These are phyloP conservation scores for Wallacemonas rigidus DNA, from an alignment of 208 protist genomes.

Conservation along the genomic window DNA sequence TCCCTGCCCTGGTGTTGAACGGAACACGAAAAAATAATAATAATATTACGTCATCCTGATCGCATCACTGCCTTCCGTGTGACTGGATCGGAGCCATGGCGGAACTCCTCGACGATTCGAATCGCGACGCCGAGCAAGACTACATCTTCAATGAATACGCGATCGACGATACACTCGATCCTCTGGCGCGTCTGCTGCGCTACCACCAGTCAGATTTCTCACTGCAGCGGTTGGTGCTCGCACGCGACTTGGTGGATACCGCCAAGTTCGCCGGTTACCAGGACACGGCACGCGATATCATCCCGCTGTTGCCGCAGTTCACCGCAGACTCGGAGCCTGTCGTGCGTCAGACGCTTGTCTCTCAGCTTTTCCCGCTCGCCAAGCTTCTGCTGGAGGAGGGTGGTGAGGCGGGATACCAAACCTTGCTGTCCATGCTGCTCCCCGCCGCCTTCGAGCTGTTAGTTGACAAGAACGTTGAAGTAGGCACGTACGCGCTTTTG, in stretches of 20 bases:
- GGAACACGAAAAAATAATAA: no score
- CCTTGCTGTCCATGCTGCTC: constrained; percentile 85
- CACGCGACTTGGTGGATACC: constrained; percentile 87
- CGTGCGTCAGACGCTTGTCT: constrained; percentile 90
- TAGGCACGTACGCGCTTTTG: constrained; percentile 82
- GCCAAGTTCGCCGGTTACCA: constrained; percentile 82
- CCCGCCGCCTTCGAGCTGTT: constrained; percentile 93
- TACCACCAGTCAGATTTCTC: constrained; percentile 92
- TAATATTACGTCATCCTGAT: no score
- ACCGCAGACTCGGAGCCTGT: constrained; percentile 88
- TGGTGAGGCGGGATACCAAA: constrained; percentile 81
- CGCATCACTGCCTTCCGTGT: no score
- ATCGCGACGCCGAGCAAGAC: constrained; percentile 78
- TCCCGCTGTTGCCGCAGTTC: constrained; percentile 90
- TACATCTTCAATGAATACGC: constrained; percentile 94
- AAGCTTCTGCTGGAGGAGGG: constrained; percentile 78
- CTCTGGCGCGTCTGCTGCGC: constrained; percentile 76
- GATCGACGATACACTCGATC: constrained; percentile 93
- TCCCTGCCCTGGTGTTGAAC: no score
- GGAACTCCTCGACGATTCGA: constrained; percentile 54
- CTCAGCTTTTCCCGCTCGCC: constrained; percentile 86
- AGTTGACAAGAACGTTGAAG: constrained; percentile 95
- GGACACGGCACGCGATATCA: constrained; percentile 69
- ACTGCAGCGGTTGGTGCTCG: constrained; percentile 84
- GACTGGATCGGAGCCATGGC: background rate